Evolutionary conservation across 2,329 filamentous ascomycete genomes (phyloP).

Genomic region (Penicillium sp.): DNA sequence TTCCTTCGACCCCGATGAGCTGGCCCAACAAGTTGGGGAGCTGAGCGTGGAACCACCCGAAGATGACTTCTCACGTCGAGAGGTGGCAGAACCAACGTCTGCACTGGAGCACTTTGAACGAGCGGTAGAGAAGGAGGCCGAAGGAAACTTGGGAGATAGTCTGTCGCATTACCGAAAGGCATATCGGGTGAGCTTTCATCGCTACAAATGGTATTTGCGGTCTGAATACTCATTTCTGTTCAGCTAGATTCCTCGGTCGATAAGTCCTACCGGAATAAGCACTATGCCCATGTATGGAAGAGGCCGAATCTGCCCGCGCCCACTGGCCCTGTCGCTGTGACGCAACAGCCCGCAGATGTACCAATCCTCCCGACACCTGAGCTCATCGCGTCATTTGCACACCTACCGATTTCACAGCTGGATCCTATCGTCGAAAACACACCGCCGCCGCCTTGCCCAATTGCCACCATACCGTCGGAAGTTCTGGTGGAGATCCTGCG

Average conservation of each 20-base stretch:
- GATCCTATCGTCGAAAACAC: slow-evolving; percentile 70
- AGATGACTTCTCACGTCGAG: slow-evolving; percentile 39
- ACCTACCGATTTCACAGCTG: slow-evolving; percentile 65
- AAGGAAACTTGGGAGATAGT: slow-evolving; percentile 86
- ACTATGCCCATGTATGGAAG: slow-evolving; percentile 71
- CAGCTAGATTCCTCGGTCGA: slow-evolving; percentile 84
- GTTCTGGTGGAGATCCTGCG: slow-evolving; percentile 76
- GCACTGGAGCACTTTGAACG: slow-evolving; percentile 91
- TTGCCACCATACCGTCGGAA: slow-evolving; percentile 76
- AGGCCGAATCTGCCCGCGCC: slow-evolving; percentile 44
- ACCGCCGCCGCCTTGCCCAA: slow-evolving; percentile 73
- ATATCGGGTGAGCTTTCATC: slow-evolving; percentile 63
- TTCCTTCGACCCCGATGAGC: slow-evolving; percentile 29
- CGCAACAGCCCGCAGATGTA: slow-evolving; percentile 58
- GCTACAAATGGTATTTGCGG: background rate
- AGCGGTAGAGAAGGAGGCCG: slow-evolving; percentile 82
- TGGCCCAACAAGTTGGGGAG: slow-evolving; percentile 38
- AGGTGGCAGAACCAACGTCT: slow-evolving; percentile 59
- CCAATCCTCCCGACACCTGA: slow-evolving; percentile 58
- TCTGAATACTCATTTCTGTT: slow-evolving; percentile 18
- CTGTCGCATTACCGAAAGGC: slow-evolving; percentile 84
- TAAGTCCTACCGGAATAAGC: slow-evolving; percentile 82
- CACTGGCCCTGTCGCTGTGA: slow-evolving; percentile 54
- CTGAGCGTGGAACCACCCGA: slow-evolving; percentile 37
- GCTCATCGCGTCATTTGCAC: slow-evolving; percentile 73